Percentiles rank a stretch among this genome's conserved stretches.
These are phyloP conservation scores for Bretschneidera sinensis DNA, from an alignment of 345 rosid species.

Conservation along the genomic window DNA sequence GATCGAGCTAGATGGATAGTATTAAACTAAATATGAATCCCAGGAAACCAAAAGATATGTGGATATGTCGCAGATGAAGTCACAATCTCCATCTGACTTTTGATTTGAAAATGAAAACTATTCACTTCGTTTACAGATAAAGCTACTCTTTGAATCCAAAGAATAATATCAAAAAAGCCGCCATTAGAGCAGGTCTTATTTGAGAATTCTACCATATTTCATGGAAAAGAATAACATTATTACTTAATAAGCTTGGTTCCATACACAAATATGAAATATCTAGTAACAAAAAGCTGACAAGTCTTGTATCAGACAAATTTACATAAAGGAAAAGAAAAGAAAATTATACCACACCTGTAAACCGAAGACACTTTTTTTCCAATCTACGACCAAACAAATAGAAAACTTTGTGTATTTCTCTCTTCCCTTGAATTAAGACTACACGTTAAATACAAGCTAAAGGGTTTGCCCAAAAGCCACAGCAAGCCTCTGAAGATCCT, in stretches of 20 bases:
- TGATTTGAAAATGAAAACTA: too few relatives aligned
- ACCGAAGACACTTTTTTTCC: too few relatives aligned
- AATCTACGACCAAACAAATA: too few relatives aligned
- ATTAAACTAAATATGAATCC: too few relatives aligned
- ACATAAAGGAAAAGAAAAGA: slow-evolving; percentile 17
- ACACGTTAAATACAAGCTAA: slow-evolving; percentile 15
- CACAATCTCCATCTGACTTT: slow-evolving; percentile 10
- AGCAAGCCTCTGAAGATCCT: slow-evolving; percentile 36
- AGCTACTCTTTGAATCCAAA: background rate
- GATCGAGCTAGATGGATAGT: background rate
- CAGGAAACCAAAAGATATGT: slow-evolving; percentile 15
- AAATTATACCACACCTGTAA: slow-evolving; percentile 14
- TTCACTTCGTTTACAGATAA: background rate
- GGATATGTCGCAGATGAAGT: background rate
- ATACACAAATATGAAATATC: background rate
- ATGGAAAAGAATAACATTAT: background rate
- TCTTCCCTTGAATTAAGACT: too few relatives aligned
- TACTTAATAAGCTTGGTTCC: background rate
- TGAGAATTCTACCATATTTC: slow-evolving; percentile 2
- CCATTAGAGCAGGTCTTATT: too few relatives aligned
- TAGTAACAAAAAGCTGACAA: slow-evolving; percentile 8
- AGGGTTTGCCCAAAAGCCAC: slow-evolving; percentile 37
- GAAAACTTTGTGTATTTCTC: too few relatives aligned
- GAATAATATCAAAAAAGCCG: too few relatives aligned
- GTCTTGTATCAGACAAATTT: slow-evolving; percentile 23